These are phyloP conservation scores for Chrysanthemum seticuspe DNA, from an alignment of 129 eudicot genomes.

Conservation along the genomic window DNA sequence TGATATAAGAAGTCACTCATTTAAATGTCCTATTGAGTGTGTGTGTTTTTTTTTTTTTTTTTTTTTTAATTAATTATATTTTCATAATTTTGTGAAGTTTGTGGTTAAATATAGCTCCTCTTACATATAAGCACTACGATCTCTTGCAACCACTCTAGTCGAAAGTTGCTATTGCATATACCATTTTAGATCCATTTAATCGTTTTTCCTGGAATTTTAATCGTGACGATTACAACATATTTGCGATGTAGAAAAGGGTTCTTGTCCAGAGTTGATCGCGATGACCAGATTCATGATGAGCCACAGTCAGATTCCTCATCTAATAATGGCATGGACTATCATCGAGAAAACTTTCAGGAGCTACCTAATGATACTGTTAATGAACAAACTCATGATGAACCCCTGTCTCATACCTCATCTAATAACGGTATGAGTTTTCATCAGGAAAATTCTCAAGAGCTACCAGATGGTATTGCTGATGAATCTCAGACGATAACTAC, in stretches of 20 bases:
- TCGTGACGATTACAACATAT: slow-evolving; percentile 5
- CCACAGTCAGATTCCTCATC: slow-evolving; percentile 42
- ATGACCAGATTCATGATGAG: slow-evolving; percentile 31
- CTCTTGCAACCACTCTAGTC: not conserved
- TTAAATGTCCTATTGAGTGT: no score
- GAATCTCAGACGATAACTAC: slow-evolving; percentile 19
- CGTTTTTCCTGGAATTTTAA: slow-evolving; percentile 4
- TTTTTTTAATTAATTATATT: no score
- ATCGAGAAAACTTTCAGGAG: slow-evolving; percentile 30
- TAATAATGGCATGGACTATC: slow-evolving; percentile 27
- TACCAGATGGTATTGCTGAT: slow-evolving; percentile 25
- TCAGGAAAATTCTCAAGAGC: slow-evolving; percentile 30
- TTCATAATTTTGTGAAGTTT: no score
- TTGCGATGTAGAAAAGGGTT: slow-evolving; percentile 69
- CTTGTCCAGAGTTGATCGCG: slow-evolving; percentile 50
- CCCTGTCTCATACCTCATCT: slow-evolving; percentile 42
- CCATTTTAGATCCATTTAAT: not conserved
- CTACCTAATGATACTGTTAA: slow-evolving; percentile 28
- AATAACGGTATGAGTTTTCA: slow-evolving; percentile 27
- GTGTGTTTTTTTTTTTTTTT: no score
- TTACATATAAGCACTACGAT: not conserved
- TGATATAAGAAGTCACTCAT: no score
- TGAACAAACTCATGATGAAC: slow-evolving; percentile 31
- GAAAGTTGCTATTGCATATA: not conserved
- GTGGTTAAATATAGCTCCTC: not conserved